Percentiles rank a stretch among this genome's conserved stretches.
Evolutionary conservation across 1,284 basidiomycete species (phyloP).

Genomic region (Gymnopus androsaceus): DNA sequence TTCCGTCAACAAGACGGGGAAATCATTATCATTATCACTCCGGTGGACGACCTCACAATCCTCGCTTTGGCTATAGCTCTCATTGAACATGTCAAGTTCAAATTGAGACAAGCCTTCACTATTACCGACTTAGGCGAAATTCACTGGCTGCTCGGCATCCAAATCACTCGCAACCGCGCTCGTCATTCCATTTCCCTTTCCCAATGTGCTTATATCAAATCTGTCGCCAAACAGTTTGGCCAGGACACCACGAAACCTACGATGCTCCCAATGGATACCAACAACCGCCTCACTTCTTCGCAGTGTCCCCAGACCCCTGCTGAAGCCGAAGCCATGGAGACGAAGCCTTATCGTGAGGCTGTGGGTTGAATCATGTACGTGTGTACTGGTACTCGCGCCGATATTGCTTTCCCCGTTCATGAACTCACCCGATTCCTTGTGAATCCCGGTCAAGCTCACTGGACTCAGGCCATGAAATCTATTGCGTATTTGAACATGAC

Average conservation of each 20-base stretch:
- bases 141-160: slow-evolving; percentile 30
- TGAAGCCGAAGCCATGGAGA: neutral
- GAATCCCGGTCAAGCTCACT: slow-evolving; percentile 22
- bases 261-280: no score
- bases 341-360: slow-evolving; percentile 9
- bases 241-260: no score
- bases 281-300: neutral
- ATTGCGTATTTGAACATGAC: no score
- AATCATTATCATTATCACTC: slow-evolving; percentile 23
- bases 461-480: no score
- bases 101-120: neutral
- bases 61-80: slow-evolving; percentile 23
- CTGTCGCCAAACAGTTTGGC: slow-evolving; percentile 18
- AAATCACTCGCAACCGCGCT: slow-evolving; percentile 21
- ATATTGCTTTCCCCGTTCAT: slow-evolving; percentile 23
- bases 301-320: neutral
- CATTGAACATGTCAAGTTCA: neutral
- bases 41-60: slow-evolving; percentile 27
- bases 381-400: slow-evolving; percentile 19
- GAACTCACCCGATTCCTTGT: slow-evolving; percentile 18
- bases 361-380: slow-evolving; percentile 23
- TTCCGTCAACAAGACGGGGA: slow-evolving; percentile 10
- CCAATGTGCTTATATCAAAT: slow-evolving; percentile 28
- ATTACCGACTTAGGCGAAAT: no score
- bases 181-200: slow-evolving; percentile 26